These are phyloP conservation scores for Voacanga thouarsii DNA, from an alignment of 257 asterid species.

Conservation along the genomic window DNA sequence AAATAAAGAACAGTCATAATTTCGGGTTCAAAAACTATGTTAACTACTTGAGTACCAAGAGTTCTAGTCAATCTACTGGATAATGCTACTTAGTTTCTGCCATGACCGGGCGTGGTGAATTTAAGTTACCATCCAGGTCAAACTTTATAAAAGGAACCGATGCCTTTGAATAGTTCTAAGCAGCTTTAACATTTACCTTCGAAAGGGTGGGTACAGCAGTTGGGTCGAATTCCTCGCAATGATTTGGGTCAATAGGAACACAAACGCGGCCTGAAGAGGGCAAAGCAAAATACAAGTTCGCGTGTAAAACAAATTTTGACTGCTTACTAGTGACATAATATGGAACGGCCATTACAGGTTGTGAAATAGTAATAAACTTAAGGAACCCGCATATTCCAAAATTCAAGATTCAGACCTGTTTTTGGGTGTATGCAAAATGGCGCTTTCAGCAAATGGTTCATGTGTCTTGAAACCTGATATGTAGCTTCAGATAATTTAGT, in stretches of 20 bases:
- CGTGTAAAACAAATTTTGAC: neutral
- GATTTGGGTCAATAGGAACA: conserved; percentile 82
- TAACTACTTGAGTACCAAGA: neutral
- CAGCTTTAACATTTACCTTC: conserved; percentile 34
- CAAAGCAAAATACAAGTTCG: neutral
- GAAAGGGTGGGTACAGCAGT: conserved; percentile 81
- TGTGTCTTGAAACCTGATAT: conserved; percentile 80
- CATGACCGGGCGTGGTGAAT: neutral
- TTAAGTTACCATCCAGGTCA: neutral
- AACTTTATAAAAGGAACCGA: neutral
- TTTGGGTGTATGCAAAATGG: conserved; percentile 90
- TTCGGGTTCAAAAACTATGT: neutral
- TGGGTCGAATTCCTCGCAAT: conserved; percentile 87
- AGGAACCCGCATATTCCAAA: conserved; percentile 1
- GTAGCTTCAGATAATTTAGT: conserved; percentile 5
- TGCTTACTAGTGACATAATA: neutral
- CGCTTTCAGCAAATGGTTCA: conserved; percentile 90
- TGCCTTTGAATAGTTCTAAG: neutral
- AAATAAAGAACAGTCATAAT: neutral
- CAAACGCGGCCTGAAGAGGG: conserved; percentile 67
- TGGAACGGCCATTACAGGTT: neutral
- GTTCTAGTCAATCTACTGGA: neutral
- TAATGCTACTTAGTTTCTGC: neutral
- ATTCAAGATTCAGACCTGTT: conserved; percentile 52
- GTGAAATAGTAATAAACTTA: neutral